Evolutionary conservation across 179 eudicot genomes (phyloP).

Genomic region (Vitellaria paradoxa): DNA sequence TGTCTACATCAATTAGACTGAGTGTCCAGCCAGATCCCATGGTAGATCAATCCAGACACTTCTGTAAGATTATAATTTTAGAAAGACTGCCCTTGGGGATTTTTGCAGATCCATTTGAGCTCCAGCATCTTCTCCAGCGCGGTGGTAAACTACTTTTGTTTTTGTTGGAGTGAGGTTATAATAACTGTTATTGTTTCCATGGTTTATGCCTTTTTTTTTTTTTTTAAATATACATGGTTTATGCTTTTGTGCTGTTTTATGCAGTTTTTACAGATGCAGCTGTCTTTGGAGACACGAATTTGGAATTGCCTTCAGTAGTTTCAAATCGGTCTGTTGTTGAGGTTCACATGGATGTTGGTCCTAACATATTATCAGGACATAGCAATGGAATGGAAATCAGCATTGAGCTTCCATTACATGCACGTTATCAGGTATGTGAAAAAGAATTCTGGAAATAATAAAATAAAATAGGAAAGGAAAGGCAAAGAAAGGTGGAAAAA

Average conservation of each 20-base stretch:
- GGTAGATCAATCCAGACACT: slow-evolving; percentile 26
- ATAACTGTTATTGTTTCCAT: not conserved
- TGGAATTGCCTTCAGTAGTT: slow-evolving; percentile 80
- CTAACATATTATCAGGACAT: slow-evolving; percentile 22
- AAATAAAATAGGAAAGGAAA: not conserved
- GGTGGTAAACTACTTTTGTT: slow-evolving; percentile 49
- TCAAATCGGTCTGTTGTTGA: slow-evolving; percentile 83
- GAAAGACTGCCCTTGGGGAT: slow-evolving; percentile 85
- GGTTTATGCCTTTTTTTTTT: too few species aligned
- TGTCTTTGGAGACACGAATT: slow-evolving; percentile 84
- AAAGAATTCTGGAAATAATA: not conserved
- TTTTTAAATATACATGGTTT: not conserved
- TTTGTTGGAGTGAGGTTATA: slow-evolving; percentile 12
- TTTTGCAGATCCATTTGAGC: slow-evolving; percentile 96
- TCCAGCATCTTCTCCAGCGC: slow-evolving; percentile 65
- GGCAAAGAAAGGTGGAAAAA: not conserved
- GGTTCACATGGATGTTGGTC: slow-evolving; percentile 54
- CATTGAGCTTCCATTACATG: slow-evolving; percentile 72
- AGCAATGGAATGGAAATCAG: slow-evolving; percentile 36
- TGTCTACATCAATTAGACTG: slow-evolving; percentile 51
- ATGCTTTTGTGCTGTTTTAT: slow-evolving; percentile 7
- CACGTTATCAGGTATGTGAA: slow-evolving; percentile 71
- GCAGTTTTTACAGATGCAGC: slow-evolving; percentile 66
- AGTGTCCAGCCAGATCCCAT: slow-evolving; percentile 26
- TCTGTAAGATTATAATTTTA: slow-evolving; percentile 56